Percentiles rank a stretch among this genome's conserved stretches.
Evolutionary conservation across 2,329 filamentous ascomycete genomes (phyloP).

Genomic region (Fusarium chlamydosporum): DNA sequence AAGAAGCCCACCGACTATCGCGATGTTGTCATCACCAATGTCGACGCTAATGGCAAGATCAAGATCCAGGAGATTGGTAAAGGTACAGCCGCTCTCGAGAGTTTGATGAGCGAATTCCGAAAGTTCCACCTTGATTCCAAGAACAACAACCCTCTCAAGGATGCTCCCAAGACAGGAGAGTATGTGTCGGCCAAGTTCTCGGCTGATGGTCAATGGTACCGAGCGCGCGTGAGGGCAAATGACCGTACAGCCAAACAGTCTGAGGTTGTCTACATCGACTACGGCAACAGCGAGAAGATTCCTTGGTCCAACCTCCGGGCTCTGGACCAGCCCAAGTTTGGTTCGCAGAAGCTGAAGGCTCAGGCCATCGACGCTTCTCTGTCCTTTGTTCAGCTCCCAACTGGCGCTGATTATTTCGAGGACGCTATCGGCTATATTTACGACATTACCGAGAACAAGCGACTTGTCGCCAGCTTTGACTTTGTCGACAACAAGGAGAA

Average conservation of each 20-base stretch:
- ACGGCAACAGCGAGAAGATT: conserved; percentile 92
- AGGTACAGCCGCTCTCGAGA: conserved; percentile 86
- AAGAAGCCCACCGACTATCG: conserved; percentile 87
- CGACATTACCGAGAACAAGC: conserved; percentile 79
- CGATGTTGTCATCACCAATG: conserved; percentile 91
- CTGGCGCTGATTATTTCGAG: conserved; percentile 82
- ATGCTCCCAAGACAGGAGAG: conserved; percentile 90
- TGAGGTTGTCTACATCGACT: conserved; percentile 95
- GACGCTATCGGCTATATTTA: conserved; percentile 84
- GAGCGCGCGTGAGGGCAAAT: conserved; percentile 89
- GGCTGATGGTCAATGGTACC: conserved; percentile 93
- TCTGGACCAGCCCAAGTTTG: conserved; percentile 85
- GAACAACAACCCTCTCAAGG: conserved; percentile 80
- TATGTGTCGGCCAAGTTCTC: conserved; percentile 92
- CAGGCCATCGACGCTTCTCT: conserved; percentile 91
- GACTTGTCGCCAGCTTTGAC: conserved; percentile 93
- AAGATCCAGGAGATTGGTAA: conserved; percentile 93
- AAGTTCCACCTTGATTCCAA: conserved; percentile 88
- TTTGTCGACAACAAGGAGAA: conserved; percentile 83
- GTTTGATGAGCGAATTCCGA: conserved; percentile 91
- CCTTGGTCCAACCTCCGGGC: conserved; percentile 87
- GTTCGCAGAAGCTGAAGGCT: conserved; percentile 82
- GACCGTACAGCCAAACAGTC: conserved; percentile 90
- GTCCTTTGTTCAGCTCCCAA: conserved; percentile 90
- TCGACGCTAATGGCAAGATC: conserved; percentile 84